phyloP scores from a whole-genome alignment of 371 early-diverging fungal genomes.

The Synchytrium microbalum region DNA sequence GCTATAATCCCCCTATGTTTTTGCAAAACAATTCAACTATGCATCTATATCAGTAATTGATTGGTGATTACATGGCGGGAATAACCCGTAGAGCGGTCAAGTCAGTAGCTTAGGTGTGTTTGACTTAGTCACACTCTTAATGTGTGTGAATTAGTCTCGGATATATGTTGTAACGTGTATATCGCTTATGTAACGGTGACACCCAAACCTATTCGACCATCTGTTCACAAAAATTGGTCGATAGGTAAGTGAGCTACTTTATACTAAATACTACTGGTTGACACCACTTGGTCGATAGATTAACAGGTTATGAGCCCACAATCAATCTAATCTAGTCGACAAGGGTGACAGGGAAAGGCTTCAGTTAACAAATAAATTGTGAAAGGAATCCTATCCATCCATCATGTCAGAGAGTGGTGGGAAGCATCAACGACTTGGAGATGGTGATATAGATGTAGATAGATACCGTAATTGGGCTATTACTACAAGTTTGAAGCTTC shows the following conservation, averaged over 20 bases:
- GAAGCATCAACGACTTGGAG: background rate
- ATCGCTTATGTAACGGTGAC: background rate
- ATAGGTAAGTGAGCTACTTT: background rate
- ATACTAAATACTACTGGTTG: background rate
- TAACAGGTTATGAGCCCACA: conserved; percentile 1
- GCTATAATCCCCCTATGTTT: no score
- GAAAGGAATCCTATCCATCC: no score
- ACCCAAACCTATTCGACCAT: background rate
- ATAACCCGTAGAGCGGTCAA: no score
- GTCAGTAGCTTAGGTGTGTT: no score
- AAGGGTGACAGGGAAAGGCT: background rate
- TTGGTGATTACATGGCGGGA: no score
- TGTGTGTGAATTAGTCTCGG: no score
- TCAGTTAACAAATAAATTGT: no score
- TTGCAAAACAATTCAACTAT: no score
- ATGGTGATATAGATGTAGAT: background rate
- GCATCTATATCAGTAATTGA: no score
- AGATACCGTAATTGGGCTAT: background rate
- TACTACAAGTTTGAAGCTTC: background rate
- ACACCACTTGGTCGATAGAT: background rate
- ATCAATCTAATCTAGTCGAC: background rate
- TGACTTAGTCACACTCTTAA: no score
- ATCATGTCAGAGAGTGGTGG: background rate
- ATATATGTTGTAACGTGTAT: background rate
- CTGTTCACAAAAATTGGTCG: background rate